Base-by-base conservation (phyloP, 257 asterid genomes). In the Handroanthus guayacan region DNA sequence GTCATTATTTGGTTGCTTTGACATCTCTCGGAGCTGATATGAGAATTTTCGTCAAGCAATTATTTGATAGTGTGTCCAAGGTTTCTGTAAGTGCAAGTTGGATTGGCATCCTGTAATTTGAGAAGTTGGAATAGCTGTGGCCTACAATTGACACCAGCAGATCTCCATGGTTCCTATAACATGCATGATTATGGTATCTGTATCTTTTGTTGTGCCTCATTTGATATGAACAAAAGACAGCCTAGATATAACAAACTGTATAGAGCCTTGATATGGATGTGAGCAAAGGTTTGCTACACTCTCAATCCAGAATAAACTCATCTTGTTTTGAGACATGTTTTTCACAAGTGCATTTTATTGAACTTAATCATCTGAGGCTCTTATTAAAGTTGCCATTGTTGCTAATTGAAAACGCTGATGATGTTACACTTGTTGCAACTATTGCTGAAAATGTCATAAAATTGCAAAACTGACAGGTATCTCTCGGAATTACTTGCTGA, bases 401-500 rank as follows among this genome's bases (percentile, higher is more conserved):
- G 45, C 66, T 31, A 11, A 47, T 41, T 38, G 12, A 47, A 36
- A 67, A n/a, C 68, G 44, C 16, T 75, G 61, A 47, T 58, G 13
- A n/a, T 62, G 48, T 48, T 54, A 3, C 52, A 13, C 47, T 56
- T 9, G 9, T 65, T 57, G 25, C 20, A 34, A 44, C 31, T 78
- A 71, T 41, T 45, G 70, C 13, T 78, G 62, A 55, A 37, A 62
- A 43, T 79, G 43, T 9, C 34, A 52, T 16, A 20, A 52, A 8
- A 10, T 45, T 72, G 79, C 43, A 60, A 65, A 48, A 67, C 64
- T 62, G 69, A 58, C 75, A 82, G 83, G 82, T 82, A 82, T 75
- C 70, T 82, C 18, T 36, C 82, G 0, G 96, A 90, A 75, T 80
- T 90, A 72, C 85, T 88, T 75, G 84, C 75, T 16, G 96, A 90